Conservation (phyloP, 257 asterid genomes). For the Paraleonurus japonicus region DNA sequence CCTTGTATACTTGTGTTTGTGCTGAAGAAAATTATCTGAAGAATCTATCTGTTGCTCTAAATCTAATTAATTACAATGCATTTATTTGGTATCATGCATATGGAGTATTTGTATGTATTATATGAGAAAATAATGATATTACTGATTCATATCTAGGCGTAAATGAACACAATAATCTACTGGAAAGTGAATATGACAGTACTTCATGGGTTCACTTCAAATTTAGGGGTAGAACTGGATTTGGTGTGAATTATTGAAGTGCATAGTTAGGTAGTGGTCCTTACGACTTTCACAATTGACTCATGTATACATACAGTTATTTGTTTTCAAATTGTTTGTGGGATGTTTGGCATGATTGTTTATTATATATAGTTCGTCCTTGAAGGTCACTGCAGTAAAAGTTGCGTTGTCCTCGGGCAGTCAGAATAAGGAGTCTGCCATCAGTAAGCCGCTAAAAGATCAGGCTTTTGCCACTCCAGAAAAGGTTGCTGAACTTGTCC, state of each 20-base stretch:
- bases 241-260: no score
- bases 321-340: background rate
- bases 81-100: constrained; percentile 8
- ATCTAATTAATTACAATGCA: background rate
- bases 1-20: background rate
- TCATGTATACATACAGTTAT: background rate
- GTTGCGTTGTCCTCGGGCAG: constrained; percentile 69
- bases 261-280: no score
- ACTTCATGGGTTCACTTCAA: background rate
- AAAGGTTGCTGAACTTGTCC: constrained; percentile 80
- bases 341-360: constrained; percentile 8
- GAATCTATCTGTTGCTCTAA: background rate
- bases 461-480: constrained; percentile 97
- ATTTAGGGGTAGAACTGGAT: background rate
- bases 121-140: background rate
- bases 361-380: constrained; percentile 9
- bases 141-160: background rate
- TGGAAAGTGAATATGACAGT: background rate
- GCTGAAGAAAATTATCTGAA: background rate
- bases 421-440: constrained; percentile 65
- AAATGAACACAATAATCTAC: background rate
- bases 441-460: constrained; percentile 79
- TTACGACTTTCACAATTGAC: background rate
- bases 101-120: background rate
- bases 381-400: constrained; percentile 94